Evolutionary conservation across 73 alveolate genomes (phyloP), one percentile per base, ranked within the genome.

Genomic region (Paramecium sonneborni): DNA sequence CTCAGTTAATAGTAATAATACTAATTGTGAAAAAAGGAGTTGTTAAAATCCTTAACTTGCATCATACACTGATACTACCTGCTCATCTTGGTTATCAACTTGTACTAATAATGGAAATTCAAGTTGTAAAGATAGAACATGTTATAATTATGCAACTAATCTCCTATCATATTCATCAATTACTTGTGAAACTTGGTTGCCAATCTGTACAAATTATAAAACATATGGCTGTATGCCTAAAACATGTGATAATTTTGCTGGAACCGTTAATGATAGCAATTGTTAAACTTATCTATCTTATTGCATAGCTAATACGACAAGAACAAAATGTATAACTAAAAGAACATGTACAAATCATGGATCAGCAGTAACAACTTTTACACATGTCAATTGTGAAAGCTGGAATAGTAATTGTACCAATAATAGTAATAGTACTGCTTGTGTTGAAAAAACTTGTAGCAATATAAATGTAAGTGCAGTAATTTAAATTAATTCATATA

Each of bases 331-430:
- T 72, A 18, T 32, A 0, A 72, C 67, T 34, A 24, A 15, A 38
- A 38, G 74, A 28, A 72, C 86, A 5, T 72, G 86, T 14, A 72
- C 86, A 11, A 72, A 72, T 72, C 55, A 72, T 72, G 86, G 57
- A 2, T 26, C 84, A 14, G 2, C 43, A 7, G 84, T 62, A 23
- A 62, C 84, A 12, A 62, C 84, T 1, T 62, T 62, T 32, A 62
- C 84, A 26, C 84, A 62, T 62, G 48, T 30, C 2, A 26, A 62
- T 14, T 62, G 84, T 32, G 48, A 62, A 32, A 26, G 14, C 26
- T 62, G 84, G 84, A 26, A 30, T 26, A 62, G 84, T 30, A 26
- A 26, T 30, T 62, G 84, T 10, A 62, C 84, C 39, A 62, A 26
- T 62, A 62, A 62, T 62, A 30, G 0, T 62, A 5, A 11, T 7